Conservation (phyloP, 2,329 filamentous ascomycete genomes). For the Camillea tinctor region DNA sequence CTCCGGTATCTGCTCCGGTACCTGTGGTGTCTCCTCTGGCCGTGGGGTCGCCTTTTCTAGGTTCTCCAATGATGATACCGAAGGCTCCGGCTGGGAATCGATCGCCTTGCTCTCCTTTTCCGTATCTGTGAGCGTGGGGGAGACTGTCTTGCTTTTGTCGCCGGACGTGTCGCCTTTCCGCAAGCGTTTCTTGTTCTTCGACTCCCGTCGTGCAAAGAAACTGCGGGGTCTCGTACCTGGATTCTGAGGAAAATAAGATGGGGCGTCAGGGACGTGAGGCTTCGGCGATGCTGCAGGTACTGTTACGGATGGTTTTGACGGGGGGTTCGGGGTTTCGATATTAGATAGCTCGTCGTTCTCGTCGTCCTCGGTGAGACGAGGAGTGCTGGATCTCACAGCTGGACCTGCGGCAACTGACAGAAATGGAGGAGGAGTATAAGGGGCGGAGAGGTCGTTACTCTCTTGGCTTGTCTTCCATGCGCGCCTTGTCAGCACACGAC, state of each 20-base stretch:
- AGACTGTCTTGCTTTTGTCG: not conserved
- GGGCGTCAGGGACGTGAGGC: conserved; percentile 4
- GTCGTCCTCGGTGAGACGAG: conserved; percentile 11
- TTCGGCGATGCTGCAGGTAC: conserved; percentile 9
- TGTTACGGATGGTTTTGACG: conserved; percentile 9
- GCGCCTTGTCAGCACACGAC: not conserved
- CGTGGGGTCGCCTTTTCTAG: not conserved
- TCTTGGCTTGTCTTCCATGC: conserved; percentile 22
- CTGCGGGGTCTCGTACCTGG: conserved; percentile 8
- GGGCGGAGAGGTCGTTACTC: conserved; percentile 15
- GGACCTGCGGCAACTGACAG: conserved; percentile 2
- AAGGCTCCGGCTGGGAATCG: not conserved
- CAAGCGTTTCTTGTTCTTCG: not conserved
- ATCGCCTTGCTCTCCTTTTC: not conserved
- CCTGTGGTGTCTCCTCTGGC: not conserved
- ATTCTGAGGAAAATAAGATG: conserved; percentile 15
- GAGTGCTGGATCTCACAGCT: conserved; percentile 4
- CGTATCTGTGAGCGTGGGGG: not conserved
- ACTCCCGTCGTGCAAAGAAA: conserved; percentile 6
- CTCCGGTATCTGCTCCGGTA: not conserved
- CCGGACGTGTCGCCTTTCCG: not conserved
- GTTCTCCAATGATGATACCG: not conserved
- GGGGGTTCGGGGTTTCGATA: conserved; percentile 6
- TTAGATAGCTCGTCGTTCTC: not conserved
- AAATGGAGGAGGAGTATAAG: conserved; percentile 9